Percentiles rank a stretch among this genome's conserved stretches.
phyloP scores from a whole-genome alignment of 345 rosid genomes.

The Citrus glauca region DNA sequence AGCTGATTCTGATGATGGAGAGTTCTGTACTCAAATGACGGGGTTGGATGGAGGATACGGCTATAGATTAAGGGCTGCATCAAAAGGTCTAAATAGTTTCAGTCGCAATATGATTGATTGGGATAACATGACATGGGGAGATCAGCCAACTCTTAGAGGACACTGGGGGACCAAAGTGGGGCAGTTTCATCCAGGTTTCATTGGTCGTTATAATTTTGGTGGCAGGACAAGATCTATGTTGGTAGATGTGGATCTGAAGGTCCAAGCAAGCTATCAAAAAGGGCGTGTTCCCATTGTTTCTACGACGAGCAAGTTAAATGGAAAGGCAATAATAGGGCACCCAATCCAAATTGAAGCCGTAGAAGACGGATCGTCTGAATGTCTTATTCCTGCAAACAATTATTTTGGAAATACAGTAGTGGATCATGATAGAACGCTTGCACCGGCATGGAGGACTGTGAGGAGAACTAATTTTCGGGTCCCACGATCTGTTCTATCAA shows the following conservation, averaged over 20 bases:
- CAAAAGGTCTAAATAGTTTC: constrained; percentile 37
- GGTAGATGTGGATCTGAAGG: constrained; percentile 86
- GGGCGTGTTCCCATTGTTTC: constrained; percentile 84
- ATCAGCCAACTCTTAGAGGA: constrained; percentile 31
- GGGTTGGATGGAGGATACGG: constrained; percentile 40
- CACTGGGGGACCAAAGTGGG: constrained; percentile 38
- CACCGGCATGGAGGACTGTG: constrained; percentile 91
- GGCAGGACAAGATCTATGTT: constrained; percentile 45
- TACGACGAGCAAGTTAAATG: constrained; percentile 68
- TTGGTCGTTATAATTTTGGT: constrained; percentile 35
- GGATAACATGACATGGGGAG: constrained; percentile 58
- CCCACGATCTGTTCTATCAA: constrained; percentile 56
- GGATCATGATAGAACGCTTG: constrained; percentile 47
- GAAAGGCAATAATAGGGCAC: constrained; percentile 93
- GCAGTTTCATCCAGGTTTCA: constrained; percentile 36
- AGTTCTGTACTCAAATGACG: constrained; percentile 34
- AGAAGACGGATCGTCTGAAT: constrained; percentile 68
- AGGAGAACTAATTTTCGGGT: constrained; percentile 78
- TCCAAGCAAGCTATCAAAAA: constrained; percentile 73
- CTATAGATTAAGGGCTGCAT: constrained; percentile 33
- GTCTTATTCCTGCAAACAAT: constrained; percentile 35
- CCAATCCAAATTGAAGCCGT: constrained; percentile 72
- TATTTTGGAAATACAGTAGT: constrained; percentile 43
- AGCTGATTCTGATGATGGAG: constrained; percentile 42
- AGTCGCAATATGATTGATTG: constrained; percentile 40